Conservation (phyloP, 2,329 filamentous ascomycete species). For the Trichoderma pleuroti region DNA sequence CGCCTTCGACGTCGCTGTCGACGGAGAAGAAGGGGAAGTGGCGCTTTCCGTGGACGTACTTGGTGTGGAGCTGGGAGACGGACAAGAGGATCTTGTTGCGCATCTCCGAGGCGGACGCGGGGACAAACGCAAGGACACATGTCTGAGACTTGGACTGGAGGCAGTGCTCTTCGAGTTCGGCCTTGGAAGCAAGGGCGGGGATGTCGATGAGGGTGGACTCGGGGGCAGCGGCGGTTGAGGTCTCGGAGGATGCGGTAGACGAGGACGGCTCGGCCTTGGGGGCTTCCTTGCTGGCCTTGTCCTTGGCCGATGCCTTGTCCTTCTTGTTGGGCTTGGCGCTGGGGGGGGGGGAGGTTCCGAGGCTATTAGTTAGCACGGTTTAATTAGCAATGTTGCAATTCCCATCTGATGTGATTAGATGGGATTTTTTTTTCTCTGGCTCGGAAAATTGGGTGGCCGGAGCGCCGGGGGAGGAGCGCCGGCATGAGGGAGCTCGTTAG, state of each 20-base stretch:
- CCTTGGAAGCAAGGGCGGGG: constrained; percentile 58
- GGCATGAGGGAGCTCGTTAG: not conserved
- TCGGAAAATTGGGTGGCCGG: constrained; percentile 15
- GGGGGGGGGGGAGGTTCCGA: constrained; percentile 31
- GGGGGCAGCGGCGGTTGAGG: constrained; percentile 22
- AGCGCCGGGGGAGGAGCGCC: constrained; percentile 1
- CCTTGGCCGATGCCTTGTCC: constrained; percentile 30
- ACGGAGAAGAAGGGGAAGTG: constrained; percentile 83
- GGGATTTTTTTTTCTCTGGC: not conserved
- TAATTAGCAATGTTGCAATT: not conserved
- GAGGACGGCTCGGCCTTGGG: constrained; percentile 21
- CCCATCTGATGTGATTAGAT: not conserved
- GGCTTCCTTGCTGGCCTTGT: constrained; percentile 32
- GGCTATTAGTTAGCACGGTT: not conserved
- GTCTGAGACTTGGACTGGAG: constrained; percentile 72
- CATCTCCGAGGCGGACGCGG: constrained; percentile 48
- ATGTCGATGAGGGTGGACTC: constrained; percentile 55
- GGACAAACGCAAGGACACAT: constrained; percentile 75
- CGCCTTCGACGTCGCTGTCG: constrained; percentile 45
- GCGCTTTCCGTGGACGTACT: constrained; percentile 63
- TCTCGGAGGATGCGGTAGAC: constrained; percentile 31
- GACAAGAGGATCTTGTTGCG: constrained; percentile 57
- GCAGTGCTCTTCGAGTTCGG: constrained; percentile 67
- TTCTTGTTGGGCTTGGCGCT: constrained; percentile 35
- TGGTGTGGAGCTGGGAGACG: constrained; percentile 71